Base-by-base conservation (phyloP, 1,284 basidiomycete genomes). In the Malassezia dermatis region DNA sequence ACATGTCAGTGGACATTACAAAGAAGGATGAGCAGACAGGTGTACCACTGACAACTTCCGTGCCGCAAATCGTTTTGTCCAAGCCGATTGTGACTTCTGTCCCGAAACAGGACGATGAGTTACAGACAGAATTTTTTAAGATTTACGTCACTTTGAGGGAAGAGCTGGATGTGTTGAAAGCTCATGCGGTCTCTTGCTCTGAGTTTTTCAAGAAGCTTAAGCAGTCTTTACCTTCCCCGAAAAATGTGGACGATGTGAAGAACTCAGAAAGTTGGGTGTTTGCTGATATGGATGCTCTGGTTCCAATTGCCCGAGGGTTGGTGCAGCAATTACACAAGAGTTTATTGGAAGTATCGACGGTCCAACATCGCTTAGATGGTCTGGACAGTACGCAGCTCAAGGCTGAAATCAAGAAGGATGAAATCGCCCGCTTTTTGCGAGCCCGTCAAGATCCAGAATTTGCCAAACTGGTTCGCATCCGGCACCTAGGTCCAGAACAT, bases 401-500 rank as follows among this genome's bases (percentile, higher is more conserved):
- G 66, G 76, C 78, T 71, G 68, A 70, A 39, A 66, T 65, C 23
- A 73, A 73, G 55, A 59, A 65, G 2, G 69, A 72, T 27, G 71
- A 73, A 43, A 59, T 61, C 1, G 58, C 63, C 4, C 80, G 86
- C 2, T 88, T 88, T 73, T 80, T 83, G 48, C 82, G 81, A 60
- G 87, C 86, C 0, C 82, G 82, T 55, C 79, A 79, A 39, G 88
- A 91, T 67, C 80, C 81, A 1, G 84, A 85, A 40, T 88, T 88
- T 71, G 81, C 84, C 12, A 86, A 83, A 65, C 84, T 89, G 80
- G 76, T 90, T 37, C 86, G 83, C 69, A 78, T 83, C 0, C 80
- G 87, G 48, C 83, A 84, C n/a, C 78, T 91, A n/a, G 85, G 84
- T 6, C 88, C 89, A 0, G 89, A 91, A 66, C 84, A 88, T 66